Evolutionary conservation across 371 early-diverging fungal genomes (phyloP).

Genomic region (Cokeromyces recurvatus): DNA sequence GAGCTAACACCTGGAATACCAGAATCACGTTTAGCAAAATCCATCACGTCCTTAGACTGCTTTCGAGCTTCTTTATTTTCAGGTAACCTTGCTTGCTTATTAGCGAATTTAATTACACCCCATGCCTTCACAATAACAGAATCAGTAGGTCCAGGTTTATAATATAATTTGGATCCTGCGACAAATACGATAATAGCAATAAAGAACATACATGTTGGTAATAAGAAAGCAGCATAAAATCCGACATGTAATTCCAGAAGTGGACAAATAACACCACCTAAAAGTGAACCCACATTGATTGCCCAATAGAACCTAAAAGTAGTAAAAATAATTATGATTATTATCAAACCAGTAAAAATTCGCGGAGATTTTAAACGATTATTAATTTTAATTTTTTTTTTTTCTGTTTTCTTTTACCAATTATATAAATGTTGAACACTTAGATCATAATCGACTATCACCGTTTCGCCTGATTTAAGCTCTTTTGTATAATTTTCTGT

Average conservation of each 20-base stretch:
- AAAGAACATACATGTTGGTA: slow-evolving; percentile 64
- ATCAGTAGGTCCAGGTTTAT: slow-evolving; percentile 52
- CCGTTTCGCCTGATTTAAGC: slow-evolving; percentile 44
- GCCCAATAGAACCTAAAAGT: slow-evolving; percentile 70
- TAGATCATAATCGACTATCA: slow-evolving; percentile 56
- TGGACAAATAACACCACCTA: slow-evolving; percentile 58
- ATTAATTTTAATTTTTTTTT: not conserved
- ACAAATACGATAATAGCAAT: slow-evolving; percentile 55
- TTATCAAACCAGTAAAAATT: too few species aligned
- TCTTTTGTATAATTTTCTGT: slow-evolving; percentile 45
- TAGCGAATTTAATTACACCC: slow-evolving; percentile 43
- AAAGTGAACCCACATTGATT: slow-evolving; percentile 73
- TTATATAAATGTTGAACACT: slow-evolving; percentile 60
- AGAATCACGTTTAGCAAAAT: slow-evolving; percentile 50
- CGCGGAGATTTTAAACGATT: too few species aligned
- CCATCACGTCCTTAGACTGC: slow-evolving; percentile 25
- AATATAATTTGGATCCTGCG: slow-evolving; percentile 49
- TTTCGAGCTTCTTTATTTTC: slow-evolving; percentile 28
- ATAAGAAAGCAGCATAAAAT: slow-evolving; percentile 53
- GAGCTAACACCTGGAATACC: slow-evolving; percentile 28
- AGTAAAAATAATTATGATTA: slow-evolving; percentile 3
- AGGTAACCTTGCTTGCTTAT: slow-evolving; percentile 25
- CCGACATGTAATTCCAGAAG: slow-evolving; percentile 34
- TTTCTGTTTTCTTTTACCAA: slow-evolving; percentile 45
- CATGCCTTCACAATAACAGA: slow-evolving; percentile 51